phyloP scores from a whole-genome alignment of 169 alveolate genomes.

The Plasmodium gallinaceum region DNA sequence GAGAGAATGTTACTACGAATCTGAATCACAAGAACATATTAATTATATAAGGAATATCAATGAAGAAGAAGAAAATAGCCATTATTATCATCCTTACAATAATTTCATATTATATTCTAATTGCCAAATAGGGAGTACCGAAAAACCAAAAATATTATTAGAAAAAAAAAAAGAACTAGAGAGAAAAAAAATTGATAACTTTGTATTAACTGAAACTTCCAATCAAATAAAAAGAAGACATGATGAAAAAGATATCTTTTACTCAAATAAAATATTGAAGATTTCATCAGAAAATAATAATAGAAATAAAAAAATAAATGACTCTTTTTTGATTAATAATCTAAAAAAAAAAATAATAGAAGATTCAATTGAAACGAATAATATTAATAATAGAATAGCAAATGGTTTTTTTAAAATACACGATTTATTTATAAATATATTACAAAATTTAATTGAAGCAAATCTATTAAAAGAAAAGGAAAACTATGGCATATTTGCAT shows the following conservation, averaged over 20 bases:
- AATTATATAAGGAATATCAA: slow-evolving; percentile 23
- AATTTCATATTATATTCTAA: slow-evolving; percentile 44
- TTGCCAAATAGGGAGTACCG: slow-evolving; percentile 60
- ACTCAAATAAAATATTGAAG: neutral
- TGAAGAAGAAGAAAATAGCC: slow-evolving; percentile 7
- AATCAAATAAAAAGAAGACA: slow-evolving; percentile 2
- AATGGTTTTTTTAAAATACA: slow-evolving; percentile 27
- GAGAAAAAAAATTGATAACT: neutral
- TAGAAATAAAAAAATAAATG: slow-evolving; percentile 11
- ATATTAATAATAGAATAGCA: slow-evolving; percentile 13
- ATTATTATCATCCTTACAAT: slow-evolving; percentile 71
- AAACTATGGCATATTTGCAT: neutral
- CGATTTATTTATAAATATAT: slow-evolving; percentile 9
- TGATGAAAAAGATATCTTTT: slow-evolving; percentile 2
- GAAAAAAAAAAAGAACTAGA: slow-evolving; percentile 3
- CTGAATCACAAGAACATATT: slow-evolving; percentile 42
- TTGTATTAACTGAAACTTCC: neutral
- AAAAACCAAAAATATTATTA: slow-evolving; percentile 9
- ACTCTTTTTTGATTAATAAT: neutral
- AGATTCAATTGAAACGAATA: slow-evolving; percentile 16
- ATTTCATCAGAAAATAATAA: neutral
- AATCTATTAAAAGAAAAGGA: neutral
- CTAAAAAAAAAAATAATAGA: slow-evolving; percentile 31
- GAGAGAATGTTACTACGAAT: slow-evolving; percentile 57
- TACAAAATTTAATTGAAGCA: neutral